Evolutionary conservation across 1,139 yeast species (phyloP).

Genomic region (Kodamaea arcana): DNA sequence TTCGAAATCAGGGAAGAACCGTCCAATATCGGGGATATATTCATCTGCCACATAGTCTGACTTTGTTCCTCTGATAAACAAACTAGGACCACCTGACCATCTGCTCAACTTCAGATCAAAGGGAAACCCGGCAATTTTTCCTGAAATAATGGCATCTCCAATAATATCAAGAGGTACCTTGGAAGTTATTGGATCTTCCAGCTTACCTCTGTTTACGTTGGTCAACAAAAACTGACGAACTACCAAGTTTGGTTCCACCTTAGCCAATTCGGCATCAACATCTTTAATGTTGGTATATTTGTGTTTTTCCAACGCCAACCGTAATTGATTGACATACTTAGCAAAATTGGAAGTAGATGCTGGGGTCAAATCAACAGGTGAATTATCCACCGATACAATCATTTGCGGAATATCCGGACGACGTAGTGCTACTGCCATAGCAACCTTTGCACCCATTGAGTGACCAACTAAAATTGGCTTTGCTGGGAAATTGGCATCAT

Average conservation of each 20-base stretch:
- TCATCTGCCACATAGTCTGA: slow-evolving; percentile 87
- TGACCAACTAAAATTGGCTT: slow-evolving; percentile 79
- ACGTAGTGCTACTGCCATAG: slow-evolving; percentile 79
- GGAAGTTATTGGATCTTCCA: slow-evolving; percentile 32
- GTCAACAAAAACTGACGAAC: slow-evolving; percentile 80
- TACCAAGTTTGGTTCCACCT: slow-evolving; percentile 55
- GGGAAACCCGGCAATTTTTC: slow-evolving; percentile 76
- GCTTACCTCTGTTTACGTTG: slow-evolving; percentile 52
- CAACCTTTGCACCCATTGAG: slow-evolving; percentile 96
- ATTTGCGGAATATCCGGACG: slow-evolving; percentile 61
- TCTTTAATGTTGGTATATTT: slow-evolving; percentile 53
- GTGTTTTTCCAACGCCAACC: slow-evolving; percentile 44
- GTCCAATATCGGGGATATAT: slow-evolving; percentile 66
- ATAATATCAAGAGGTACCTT: slow-evolving; percentile 70
- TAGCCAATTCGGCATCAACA: slow-evolving; percentile 60
- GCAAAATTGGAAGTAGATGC: slow-evolving; percentile 51
- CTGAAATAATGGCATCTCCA: slow-evolving; percentile 57
- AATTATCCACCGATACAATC: slow-evolving; percentile 81
- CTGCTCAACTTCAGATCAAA: slow-evolving; percentile 51
- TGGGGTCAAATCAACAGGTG: slow-evolving; percentile 69
- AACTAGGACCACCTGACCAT: slow-evolving; percentile 62
- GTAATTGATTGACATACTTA: slow-evolving; percentile 61
- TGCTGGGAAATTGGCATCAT: slow-evolving; percentile 33
- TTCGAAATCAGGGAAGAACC: slow-evolving; percentile 75
- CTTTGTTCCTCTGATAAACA: slow-evolving; percentile 76